Percentiles rank a stretch among this genome's conserved stretches.
Conservation (phyloP, 768 basidiomycete species). For the Mrakia frigida region DNA sequence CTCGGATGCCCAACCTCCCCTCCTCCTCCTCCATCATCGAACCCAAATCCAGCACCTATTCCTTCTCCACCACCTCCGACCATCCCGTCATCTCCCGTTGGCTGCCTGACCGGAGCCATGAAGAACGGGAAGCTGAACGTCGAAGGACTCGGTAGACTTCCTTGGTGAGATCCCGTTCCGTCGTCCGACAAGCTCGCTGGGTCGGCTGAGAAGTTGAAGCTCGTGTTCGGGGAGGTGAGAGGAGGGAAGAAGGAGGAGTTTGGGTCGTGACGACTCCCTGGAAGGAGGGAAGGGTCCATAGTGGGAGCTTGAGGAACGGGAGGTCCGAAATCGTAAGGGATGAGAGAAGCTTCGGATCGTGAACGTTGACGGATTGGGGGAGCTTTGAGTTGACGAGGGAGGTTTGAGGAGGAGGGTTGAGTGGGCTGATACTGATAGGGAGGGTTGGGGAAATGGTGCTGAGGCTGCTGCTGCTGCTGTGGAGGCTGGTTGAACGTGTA, state of each 20-base stretch:
- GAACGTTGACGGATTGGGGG: constrained; percentile 30
- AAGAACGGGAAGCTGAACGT: constrained; percentile 2
- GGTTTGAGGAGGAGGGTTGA: background rate
- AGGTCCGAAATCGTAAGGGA: constrained; percentile 30
- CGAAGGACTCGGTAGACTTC: constrained; percentile 4
- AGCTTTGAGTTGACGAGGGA: constrained; percentile 11
- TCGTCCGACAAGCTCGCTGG: background rate
- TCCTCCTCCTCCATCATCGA: background rate
- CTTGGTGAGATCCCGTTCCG: background rate
- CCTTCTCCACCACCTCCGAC: background rate
- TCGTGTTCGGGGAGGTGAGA: background rate
- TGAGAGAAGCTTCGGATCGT: constrained; percentile 20
- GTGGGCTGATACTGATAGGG: constrained; percentile 2
- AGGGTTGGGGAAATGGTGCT: background rate
- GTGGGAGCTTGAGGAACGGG: constrained; percentile 16
- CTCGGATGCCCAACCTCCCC: background rate
- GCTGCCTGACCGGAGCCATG: constrained; percentile 9
- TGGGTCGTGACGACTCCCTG: background rate
- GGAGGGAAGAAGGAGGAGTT: constrained; percentile 14
- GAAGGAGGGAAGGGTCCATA: constrained; percentile 25
- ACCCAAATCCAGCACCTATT: background rate
- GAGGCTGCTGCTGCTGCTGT: background rate
- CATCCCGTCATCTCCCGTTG: constrained; percentile 5
- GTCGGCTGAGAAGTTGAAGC: constrained; percentile 11
- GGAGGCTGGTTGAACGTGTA: background rate